Evolutionary conservation across 2,329 filamentous ascomycete species (phyloP).

Genomic region (Escovopsis weberi): DNA sequence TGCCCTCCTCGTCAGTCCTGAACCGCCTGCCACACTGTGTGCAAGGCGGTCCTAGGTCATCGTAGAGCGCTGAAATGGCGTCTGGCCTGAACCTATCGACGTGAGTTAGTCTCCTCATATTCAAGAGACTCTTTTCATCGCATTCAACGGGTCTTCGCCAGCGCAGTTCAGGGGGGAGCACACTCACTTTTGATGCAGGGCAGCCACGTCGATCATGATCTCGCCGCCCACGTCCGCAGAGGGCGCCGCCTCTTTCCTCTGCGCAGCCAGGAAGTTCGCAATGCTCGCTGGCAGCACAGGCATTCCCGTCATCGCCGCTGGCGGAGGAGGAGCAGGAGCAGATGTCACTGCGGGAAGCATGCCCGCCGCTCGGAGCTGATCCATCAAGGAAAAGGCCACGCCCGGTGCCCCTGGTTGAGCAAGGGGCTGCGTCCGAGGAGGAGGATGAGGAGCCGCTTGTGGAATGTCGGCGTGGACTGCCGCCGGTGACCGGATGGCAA

Average conservation of each 20-base stretch:
- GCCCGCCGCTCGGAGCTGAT: conserved; percentile 53
- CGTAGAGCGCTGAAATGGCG: conserved; percentile 61
- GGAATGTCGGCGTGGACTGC: conserved; percentile 25
- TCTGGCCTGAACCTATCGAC: conserved; percentile 52
- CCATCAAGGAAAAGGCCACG: conserved; percentile 34
- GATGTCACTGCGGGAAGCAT: conserved; percentile 38
- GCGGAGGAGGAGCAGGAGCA: conserved; percentile 15
- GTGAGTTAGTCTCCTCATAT: conserved; percentile 5
- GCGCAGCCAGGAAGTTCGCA: conserved; percentile 21
- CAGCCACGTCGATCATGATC: conserved; percentile 48
- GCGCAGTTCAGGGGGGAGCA: too few relatives aligned
- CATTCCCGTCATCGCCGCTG: conserved; percentile 16
- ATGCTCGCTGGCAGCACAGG: conserved; percentile 21
- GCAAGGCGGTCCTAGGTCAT: conserved; percentile 72
- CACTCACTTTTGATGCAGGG: conserved; percentile 56
- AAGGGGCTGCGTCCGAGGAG: not conserved
- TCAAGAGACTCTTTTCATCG: not conserved
- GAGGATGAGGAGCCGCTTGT: conserved; percentile 3
- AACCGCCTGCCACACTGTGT: conserved; percentile 87
- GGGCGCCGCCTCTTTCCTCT: conserved; percentile 13
- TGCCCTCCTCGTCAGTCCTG: conserved; percentile 59
- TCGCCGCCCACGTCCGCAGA: conserved; percentile 27
- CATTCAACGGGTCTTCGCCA: too few relatives aligned
- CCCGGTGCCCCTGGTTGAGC: not conserved
- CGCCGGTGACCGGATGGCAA: conserved; percentile 36